Evolutionary conservation across 2,329 filamentous ascomycete species (phyloP), one percentile per base, ranked within the genome.

Genomic region (Xylariaceae sp.): DNA sequence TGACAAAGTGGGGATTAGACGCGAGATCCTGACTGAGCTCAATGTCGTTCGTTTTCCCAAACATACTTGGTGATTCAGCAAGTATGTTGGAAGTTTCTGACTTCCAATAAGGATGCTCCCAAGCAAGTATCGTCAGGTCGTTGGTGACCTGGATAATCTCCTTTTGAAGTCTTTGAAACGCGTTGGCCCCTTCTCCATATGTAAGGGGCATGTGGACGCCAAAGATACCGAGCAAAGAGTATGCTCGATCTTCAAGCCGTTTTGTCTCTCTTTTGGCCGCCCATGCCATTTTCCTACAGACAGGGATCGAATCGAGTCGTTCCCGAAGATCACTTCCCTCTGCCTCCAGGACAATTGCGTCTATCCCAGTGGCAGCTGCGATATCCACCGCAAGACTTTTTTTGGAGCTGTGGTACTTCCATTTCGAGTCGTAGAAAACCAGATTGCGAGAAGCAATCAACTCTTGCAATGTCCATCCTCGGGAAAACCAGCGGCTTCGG

Each of bases 211-310:
- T 61, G 44, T 62, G 58, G 32, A 65, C 55, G 11, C 57, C 56
- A 12, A 62, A 59, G 11, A 65, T 56, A 0, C 62, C 62, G 1
- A 65, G 51, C 1, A 65, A 53, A 18, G 60, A 59, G 39, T 63
- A 65, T 2, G 62, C 62, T 17, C 56, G 52, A 22, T 64, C 62
- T 47, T 65, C 62, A 1, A 53, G 44, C 1, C 58, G 52, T 2
- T 56, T 61, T 2, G 62, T 65, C 19, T 49, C 32, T 0, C 62
- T 49, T 2, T 36, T 51, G 7, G 61, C 49, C 0, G 60, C 62
- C 62, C 62, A 64, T 5, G 56, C 59, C 56, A 64, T 60, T 3
- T 58, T 56, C 14, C 54, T 45, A 5, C 54, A 57, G 5, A 59
- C 48, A 10, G 56, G 41, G 10, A 60, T 41, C 6, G 56, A 44